Conservation (phyloP, 2,329 filamentous ascomycete species). For the Tolypocladium album region DNA sequence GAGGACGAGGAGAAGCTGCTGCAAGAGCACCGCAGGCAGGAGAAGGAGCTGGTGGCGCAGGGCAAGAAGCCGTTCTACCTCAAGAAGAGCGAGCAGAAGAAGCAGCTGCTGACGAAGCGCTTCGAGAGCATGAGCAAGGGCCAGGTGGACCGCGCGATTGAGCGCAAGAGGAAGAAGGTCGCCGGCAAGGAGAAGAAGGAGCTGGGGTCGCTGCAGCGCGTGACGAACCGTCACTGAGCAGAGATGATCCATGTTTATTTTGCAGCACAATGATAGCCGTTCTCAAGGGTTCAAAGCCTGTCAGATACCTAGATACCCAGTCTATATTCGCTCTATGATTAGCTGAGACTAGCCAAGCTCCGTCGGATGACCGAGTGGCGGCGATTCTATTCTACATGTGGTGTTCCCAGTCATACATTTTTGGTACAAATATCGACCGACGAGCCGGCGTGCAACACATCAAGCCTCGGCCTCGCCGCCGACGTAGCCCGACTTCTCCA, state of each 20-base stretch:
- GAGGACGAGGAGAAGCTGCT: conserved; percentile 61
- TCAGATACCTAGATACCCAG: neutral
- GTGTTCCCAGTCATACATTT: neutral
- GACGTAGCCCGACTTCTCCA: conserved; percentile 25
- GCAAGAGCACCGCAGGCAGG: conserved; percentile 65
- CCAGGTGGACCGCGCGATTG: conserved; percentile 75
- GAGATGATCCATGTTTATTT: too few relatives aligned
- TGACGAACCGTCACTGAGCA: conserved; percentile 4
- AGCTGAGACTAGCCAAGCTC: neutral
- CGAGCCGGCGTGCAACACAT: neutral
- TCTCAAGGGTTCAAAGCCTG: neutral
- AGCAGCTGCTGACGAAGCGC: conserved; percentile 66
- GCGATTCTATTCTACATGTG: neutral
- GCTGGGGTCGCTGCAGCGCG: conserved; percentile 34
- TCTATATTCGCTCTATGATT: neutral
- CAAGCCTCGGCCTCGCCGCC: neutral
- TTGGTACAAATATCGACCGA: neutral
- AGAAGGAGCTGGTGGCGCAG: conserved; percentile 75
- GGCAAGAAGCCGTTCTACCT: conserved; percentile 91
- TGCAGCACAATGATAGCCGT: neutral
- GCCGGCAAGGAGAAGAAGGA: conserved; percentile 75
- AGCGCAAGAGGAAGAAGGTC: conserved; percentile 82
- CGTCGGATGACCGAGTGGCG: neutral
- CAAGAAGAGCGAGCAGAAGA: conserved; percentile 88
- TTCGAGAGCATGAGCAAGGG: conserved; percentile 77